phyloP scores from a whole-genome alignment of 108 stramenopile genomes.

The Aurantiochytrium sp. region DNA sequence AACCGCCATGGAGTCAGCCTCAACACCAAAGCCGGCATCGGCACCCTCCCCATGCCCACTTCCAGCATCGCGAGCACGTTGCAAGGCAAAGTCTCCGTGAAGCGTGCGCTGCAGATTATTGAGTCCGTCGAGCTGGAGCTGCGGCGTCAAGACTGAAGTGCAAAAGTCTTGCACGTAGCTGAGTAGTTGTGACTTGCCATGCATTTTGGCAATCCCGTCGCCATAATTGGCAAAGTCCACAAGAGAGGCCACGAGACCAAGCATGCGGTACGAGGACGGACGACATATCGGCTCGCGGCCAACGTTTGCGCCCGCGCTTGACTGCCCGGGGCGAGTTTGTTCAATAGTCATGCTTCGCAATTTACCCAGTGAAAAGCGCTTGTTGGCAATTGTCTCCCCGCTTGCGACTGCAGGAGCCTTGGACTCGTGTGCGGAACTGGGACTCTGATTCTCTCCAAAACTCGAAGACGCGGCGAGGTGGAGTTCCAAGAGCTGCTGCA shows the following conservation, averaged over 20 bases:
- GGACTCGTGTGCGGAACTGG: background rate
- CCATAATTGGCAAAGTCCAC: background rate
- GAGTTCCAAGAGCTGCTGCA: conserved; percentile 8
- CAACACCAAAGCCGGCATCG: background rate
- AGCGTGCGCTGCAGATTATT: background rate
- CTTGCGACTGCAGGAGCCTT: background rate
- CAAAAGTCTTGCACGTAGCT: conserved; percentile 1
- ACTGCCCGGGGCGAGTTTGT: background rate
- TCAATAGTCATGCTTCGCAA: background rate
- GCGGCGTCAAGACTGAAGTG: background rate
- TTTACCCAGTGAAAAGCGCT: background rate
- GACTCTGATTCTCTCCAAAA: background rate
- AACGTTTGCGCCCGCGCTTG: background rate
- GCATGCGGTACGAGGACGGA: background rate
- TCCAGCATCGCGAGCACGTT: background rate
- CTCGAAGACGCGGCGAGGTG: background rate
- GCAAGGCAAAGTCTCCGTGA: background rate
- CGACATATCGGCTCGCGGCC: background rate
- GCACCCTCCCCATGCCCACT: background rate
- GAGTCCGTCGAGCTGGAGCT: background rate
- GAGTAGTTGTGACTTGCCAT: background rate
- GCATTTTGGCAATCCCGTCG: background rate
- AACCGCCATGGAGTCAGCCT: background rate
- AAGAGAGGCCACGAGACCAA: background rate
- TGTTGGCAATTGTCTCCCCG: background rate